Percentiles rank a stretch among this genome's conserved stretches.
These are phyloP conservation scores for Macrophomina tecta DNA, from an alignment of 2,329 filamentous ascomycete genomes.

Conservation along the genomic window DNA sequence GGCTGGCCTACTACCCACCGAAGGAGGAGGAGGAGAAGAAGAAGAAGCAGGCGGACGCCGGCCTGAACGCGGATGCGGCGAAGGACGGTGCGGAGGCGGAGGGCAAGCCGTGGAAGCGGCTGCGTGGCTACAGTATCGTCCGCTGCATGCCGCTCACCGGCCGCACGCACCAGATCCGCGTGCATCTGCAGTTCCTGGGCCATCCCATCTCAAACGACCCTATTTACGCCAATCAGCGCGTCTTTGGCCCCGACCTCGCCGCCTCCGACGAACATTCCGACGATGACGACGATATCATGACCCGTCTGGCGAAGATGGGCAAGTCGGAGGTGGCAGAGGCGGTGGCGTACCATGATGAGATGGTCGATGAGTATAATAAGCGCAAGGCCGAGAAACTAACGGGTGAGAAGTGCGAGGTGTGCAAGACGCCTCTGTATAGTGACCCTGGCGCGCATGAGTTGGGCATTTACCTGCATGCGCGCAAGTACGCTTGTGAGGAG, in stretches of 20 bases:
- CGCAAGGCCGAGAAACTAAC: slow-evolving; percentile 93
- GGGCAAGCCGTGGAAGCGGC: slow-evolving; percentile 57
- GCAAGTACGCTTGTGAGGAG: slow-evolving; percentile 82
- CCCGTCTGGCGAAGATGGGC: slow-evolving; percentile 84
- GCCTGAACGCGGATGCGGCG: slow-evolving; percentile 33
- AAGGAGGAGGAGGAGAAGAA: slow-evolving; percentile 38
- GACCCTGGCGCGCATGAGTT: slow-evolving; percentile 91
- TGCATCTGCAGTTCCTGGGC: slow-evolving; percentile 92
- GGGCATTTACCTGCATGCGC: slow-evolving; percentile 90
- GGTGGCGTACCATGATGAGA: slow-evolving; percentile 90
- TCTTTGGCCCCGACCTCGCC: slow-evolving; percentile 85
- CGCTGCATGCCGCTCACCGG: slow-evolving; percentile 93
- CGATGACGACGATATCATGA: slow-evolving; percentile 88
- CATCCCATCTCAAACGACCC: slow-evolving; percentile 97
- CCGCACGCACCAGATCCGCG: slow-evolving; percentile 90
- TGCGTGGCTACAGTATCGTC: slow-evolving; percentile 88
- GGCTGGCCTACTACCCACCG: slow-evolving; percentile 87
- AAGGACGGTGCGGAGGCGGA: slow-evolving; percentile 34
- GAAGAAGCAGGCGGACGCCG: slow-evolving; percentile 36
- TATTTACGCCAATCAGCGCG: slow-evolving; percentile 92
- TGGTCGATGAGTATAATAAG: slow-evolving; percentile 89
- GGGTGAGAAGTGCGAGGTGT: slow-evolving; percentile 79
- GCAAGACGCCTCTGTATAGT: slow-evolving; percentile 87
- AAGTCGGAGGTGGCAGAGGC: slow-evolving; percentile 92
- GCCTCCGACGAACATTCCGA: slow-evolving; percentile 69